A percentile compares a stretch with the other conserved stretches of the same genome.
Evolutionary conservation across 768 basidiomycete genomes (phyloP).

Genomic region (Phlebiopsis flavidoalba): DNA sequence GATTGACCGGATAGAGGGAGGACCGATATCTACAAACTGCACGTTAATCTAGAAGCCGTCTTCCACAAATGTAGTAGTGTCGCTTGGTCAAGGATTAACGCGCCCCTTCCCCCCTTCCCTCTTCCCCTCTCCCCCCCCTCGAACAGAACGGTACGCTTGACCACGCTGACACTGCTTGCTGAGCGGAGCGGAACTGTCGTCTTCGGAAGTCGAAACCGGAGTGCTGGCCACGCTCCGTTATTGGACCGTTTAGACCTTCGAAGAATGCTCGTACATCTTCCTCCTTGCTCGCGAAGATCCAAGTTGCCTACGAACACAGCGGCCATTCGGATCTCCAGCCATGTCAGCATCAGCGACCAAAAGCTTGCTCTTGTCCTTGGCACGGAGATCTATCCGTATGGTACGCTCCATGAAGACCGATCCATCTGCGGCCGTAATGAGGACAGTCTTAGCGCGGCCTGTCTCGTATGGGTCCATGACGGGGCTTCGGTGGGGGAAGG

Average conservation of each 20-base stretch:
- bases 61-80: too few species aligned
- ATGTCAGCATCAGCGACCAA: conserved; percentile 21
- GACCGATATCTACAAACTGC: conserved; percentile 79
- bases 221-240: conserved; percentile 65
- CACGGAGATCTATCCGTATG: conserved; percentile 73
- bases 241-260: conserved; percentile 70
- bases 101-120: too few species aligned
- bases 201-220: conserved; percentile 23
- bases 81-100: too few species aligned
- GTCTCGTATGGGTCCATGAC: conserved; percentile 69
- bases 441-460: conserved; percentile 39
- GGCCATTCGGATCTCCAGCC: conserved; percentile 66
- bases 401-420: conserved; percentile 71
- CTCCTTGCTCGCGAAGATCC: conserved; percentile 87
- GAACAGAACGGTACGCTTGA: too few species aligned
- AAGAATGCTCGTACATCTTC: conserved; percentile 87
- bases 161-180: conserved; percentile 41
- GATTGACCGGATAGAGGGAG: too few species aligned
- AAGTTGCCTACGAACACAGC: conserved; percentile 91
- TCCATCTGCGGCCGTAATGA: conserved; percentile 59
- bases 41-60: conserved; percentile 95
- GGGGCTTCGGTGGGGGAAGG: conserved; percentile 42
- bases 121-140: too few species aligned
- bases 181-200: conserved; percentile 11
- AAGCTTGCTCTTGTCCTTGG: conserved; percentile 23